A percentile compares a stretch with the other conserved stretches of the same genome.
Evolutionary conservation across 2,329 filamentous ascomycete species (phyloP).

Genomic region (Pseudogymnoascus sp.): DNA sequence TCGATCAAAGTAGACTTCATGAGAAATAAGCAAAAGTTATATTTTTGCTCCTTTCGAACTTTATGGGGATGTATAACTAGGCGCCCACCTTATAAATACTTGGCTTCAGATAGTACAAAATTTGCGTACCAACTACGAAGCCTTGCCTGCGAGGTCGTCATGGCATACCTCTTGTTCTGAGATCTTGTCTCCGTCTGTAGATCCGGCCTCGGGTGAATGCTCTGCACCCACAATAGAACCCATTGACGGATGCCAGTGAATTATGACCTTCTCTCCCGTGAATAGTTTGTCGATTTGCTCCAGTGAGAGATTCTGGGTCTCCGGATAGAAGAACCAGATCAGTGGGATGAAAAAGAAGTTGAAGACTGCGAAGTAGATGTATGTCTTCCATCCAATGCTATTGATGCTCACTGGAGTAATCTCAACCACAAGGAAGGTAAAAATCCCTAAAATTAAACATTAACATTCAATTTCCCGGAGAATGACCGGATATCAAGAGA

Average conservation of each 20-base stretch:
- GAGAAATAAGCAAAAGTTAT: too few species aligned
- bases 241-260: conserved; percentile 26
- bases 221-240: background rate
- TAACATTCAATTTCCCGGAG: background rate
- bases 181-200: background rate
- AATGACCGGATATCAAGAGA: background rate
- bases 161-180: background rate
- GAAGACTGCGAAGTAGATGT: conserved; percentile 54
- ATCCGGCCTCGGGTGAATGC: background rate
- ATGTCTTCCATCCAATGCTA: conserved; percentile 24
- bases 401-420: conserved; percentile 28
- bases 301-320: conserved; percentile 25
- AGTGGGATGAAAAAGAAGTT: conserved; percentile 19
- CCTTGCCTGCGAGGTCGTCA: background rate
- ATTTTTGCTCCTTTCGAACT: too few species aligned
- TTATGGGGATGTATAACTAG: too few species aligned
- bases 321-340: conserved; percentile 27
- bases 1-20: too few species aligned
- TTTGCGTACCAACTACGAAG: background rate
- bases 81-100: background rate
- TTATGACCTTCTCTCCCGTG: conserved; percentile 17
- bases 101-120: background rate
- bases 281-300: conserved; percentile 28
- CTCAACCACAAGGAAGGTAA: conserved; percentile 22
- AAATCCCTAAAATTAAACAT: conserved; percentile 13